These are phyloP conservation scores for Rosa hybrid DNA, from an alignment of 331 rosid genomes.

Conservation along the genomic window DNA sequence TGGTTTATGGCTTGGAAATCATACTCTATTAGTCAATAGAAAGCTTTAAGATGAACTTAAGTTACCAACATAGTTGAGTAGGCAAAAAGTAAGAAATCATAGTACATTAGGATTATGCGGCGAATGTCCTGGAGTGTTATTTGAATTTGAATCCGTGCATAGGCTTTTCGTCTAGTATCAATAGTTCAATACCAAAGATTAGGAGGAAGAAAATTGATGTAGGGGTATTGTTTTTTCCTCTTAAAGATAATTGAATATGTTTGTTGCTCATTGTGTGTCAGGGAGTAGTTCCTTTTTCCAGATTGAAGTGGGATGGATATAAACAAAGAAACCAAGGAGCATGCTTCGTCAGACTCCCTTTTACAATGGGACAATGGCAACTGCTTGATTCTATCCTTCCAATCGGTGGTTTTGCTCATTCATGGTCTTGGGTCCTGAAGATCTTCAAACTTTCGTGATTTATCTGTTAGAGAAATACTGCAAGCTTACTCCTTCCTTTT, in stretches of 20 bases:
- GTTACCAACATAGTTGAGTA: not conserved
- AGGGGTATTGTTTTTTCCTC: not conserved
- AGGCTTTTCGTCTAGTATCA: not conserved
- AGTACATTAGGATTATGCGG: not conserved
- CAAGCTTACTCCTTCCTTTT: no score
- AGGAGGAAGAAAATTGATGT: not conserved
- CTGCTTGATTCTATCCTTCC: constrained; percentile 86
- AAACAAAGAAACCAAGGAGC: constrained; percentile 17
- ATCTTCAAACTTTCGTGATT: constrained; percentile 57
- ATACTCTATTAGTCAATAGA: not conserved
- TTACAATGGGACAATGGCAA: constrained; percentile 85
- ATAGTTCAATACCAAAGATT: not conserved
- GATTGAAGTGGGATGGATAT: constrained; percentile 32
- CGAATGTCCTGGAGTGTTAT: not conserved
- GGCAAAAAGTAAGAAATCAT: not conserved
- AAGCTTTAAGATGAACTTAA: not conserved
- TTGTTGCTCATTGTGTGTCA: not conserved
- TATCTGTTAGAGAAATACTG: constrained; percentile 58
- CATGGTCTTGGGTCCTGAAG: constrained; percentile 57
- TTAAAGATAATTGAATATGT: not conserved
- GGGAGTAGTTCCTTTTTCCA: not conserved
- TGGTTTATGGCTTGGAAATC: not conserved
- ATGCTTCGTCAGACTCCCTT: constrained; percentile 20
- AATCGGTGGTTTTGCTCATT: constrained; percentile 90
- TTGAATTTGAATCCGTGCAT: not conserved